Evolutionary conservation across 768 basidiomycete genomes (phyloP), one percentile per base, ranked within the genome.

Genomic region (Tricholoma sp.): DNA sequence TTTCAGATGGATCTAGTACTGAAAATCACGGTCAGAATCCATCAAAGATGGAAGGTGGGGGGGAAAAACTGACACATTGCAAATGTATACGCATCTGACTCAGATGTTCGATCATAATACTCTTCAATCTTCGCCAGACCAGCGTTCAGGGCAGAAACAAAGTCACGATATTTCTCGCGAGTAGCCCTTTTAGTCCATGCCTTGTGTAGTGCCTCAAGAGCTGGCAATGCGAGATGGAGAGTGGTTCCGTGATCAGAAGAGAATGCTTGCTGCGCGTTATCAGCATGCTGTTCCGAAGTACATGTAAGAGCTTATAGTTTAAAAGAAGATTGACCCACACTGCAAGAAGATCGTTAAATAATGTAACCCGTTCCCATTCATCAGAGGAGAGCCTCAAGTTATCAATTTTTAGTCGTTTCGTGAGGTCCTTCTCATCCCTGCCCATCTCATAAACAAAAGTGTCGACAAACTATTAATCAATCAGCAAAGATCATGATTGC

Each of bases 391-490:
- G 37, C 34, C 15, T 4, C 9, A 53, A n/a, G 15, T 29, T 11
- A 44, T 53, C 52, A 36, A 53, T 36, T 12, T 53, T 53, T n/a
- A n/a, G n/a, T 4, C 17, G 18, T 53, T 41, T 53, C 6, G n/a
- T 6, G 6, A 53, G 41, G 33, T 37, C 37, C 33, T 20, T 31
- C 29, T 37, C 52, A 2, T 31, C 29, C 15, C 32, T 13, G 28
- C 52, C 36, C 12, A 52, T 36, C 13, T 52, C 52, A 36, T 36
- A 52, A 10, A 52, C 51, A 36, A 52, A 52, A 36, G 52, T 53
- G 13, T 53, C 24, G 17, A 53, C 36, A 50, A 17, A 50, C 31
- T 50, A 50, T 50, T 1, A 50, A 17, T 34, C 5, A 11, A 34
- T 50, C 9, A 50, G 31, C 31, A 50, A 12, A 17, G 17, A 8